Conservation (phyloP, 495 filamentous ascomycete species). For the Hypomontagnella monticulosa region DNA sequence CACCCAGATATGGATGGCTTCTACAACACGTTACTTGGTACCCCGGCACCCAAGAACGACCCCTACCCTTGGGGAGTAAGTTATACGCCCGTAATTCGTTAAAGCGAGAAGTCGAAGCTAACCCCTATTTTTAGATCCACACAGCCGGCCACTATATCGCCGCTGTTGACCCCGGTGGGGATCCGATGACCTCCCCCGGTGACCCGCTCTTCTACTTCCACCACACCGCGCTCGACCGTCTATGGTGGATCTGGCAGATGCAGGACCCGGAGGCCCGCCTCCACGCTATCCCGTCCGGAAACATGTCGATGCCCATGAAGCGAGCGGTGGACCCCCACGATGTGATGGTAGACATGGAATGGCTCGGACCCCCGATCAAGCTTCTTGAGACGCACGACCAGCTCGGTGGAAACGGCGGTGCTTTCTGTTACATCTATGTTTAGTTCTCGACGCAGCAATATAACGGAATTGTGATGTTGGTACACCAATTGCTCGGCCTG, state of each 20-base stretch:
- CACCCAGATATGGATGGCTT: constrained; percentile 63
- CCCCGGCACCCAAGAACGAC: constrained; percentile 49
- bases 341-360: constrained; percentile 47
- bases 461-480: no score
- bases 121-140: constrained; percentile 59
- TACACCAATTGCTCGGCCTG: no score
- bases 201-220: constrained; percentile 69
- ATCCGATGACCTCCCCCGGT: constrained; percentile 58
- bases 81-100: neutral
- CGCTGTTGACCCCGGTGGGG: constrained; percentile 68
- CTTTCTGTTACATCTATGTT: constrained; percentile 53
- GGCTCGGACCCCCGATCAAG: constrained; percentile 46
- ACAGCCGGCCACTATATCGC: constrained; percentile 68
- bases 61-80: constrained; percentile 52
- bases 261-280: constrained; percentile 46
- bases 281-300: constrained; percentile 32
- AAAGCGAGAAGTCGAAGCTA: constrained; percentile 35
- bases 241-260: constrained; percentile 70
- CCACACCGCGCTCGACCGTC: constrained; percentile 64
- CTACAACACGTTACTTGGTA: constrained; percentile 61
- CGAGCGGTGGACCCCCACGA: constrained; percentile 40
- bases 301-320: constrained; percentile 41
- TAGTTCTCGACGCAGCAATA: constrained; percentile 7
- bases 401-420: constrained; percentile 48
- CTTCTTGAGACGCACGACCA: constrained; percentile 50